Evolutionary conservation across 306 rosid genomes (phyloP), one percentile per base, ranked within the genome.

Genomic region (barrel medic (Medicago truncatula)): DNA sequence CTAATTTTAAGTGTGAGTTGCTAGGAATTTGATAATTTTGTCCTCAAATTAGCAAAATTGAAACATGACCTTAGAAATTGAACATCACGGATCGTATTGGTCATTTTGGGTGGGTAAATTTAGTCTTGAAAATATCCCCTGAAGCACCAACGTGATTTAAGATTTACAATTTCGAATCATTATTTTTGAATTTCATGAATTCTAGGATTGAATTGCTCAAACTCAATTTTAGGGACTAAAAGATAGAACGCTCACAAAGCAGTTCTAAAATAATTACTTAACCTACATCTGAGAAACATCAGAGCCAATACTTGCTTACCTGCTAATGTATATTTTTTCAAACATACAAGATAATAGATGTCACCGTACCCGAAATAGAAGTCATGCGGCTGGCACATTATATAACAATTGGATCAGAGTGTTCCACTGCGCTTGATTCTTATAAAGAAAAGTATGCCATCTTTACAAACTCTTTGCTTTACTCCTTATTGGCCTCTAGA

Each of bases 341-440:
- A 67, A 63, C 83, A 52, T 69, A 38, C 47, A 80, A 94, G 98
- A 86, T 85, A 50, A 76, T 94, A 67, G 90, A 88, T 75, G 96
- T 94, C 83, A 94, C 97, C 63, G 81, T 94, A 81, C 98, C 98
- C 53, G 98, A 92, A 72, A 94, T 94, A 64, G 98, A 94, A 84
- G 91, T 54, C 58, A 94, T 94, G 98, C 93, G 98, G 41, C 82
- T 94, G 57, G 98, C 98, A 57, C 98, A 94, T 82, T 94, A 92
- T 76, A 53, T 66, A 47, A 92, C 98, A 4, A 94, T 94, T 31
- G 98, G 88, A 82, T 90, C 96, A 0, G 98, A 94, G 74, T 88
- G 93, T 74, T 90, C 50, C 76, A 80, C 96, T 16, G 71, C 89
- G 0, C 88, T 94, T 52, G 75, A 88, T 76, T 58, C 90, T 63